These are phyloP conservation scores for Tubosaeta sp. DNA, from an alignment of 768 basidiomycete genomes.

Conservation along the genomic window DNA sequence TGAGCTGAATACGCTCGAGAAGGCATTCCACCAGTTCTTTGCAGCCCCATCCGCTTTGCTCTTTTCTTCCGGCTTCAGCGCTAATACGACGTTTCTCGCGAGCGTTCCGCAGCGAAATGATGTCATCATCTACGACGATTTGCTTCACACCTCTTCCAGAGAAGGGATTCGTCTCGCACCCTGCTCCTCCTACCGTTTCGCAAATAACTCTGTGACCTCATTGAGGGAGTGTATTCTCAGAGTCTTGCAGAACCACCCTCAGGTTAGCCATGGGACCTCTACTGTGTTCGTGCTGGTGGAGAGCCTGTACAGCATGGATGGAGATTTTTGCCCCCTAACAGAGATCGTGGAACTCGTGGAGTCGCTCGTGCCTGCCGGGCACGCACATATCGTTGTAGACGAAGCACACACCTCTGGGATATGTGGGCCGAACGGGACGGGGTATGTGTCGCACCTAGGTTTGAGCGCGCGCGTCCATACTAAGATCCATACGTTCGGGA, in stretches of 20 bases:
- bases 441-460: constrained; percentile 38
- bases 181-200: constrained; percentile 31
- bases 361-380: constrained; percentile 31
- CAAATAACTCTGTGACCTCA: constrained; percentile 42
- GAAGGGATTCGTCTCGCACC: constrained; percentile 46
- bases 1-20: constrained; percentile 12
- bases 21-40: constrained; percentile 10
- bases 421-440: constrained; percentile 46
- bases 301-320: constrained; percentile 59
- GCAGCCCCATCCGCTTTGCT: constrained; percentile 40
- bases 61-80: constrained; percentile 52
- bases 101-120: constrained; percentile 43
- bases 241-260: constrained; percentile 21
- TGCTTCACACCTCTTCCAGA: constrained; percentile 48
- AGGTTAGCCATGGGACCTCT: constrained; percentile 20
- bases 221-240: constrained; percentile 29
- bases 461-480: constrained; percentile 42
- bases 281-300: constrained; percentile 51
- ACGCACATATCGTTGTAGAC: constrained; percentile 47
- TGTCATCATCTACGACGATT: constrained; percentile 50
- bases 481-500: constrained; percentile 52
- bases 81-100: constrained; percentile 47
- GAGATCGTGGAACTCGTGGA: constrained; percentile 33
- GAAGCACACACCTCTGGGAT: constrained; percentile 56
- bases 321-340: constrained; percentile 46